Conservation (phyloP, 352 stramenopile genomes). For the Phytophthora brassicae region DNA sequence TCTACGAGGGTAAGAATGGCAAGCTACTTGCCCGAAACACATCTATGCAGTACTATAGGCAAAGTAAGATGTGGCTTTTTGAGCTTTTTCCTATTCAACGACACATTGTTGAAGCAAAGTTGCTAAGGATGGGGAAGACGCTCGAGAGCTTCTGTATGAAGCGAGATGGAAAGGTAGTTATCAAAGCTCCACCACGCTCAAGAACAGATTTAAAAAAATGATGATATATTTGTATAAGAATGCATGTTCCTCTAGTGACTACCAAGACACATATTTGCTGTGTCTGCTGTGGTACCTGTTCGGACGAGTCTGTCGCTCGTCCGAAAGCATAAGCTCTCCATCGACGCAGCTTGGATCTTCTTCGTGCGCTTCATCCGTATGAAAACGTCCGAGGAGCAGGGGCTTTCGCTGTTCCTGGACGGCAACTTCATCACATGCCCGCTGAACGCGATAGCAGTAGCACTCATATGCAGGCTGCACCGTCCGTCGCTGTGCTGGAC, state of each 20-base stretch:
- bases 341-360: too few relatives aligned
- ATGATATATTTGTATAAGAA: conserved; percentile 33
- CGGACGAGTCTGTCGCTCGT: conserved; percentile 21
- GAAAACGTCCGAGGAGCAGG: conserved; percentile 36
- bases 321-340: conserved; percentile 20
- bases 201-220: conserved; percentile 25
- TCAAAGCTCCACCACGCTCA: conserved; percentile 22
- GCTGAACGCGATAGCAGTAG: conserved; percentile 13
- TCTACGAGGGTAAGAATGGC: too few relatives aligned
- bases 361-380: conserved; percentile 29
- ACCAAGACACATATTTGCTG: conserved; percentile 23
- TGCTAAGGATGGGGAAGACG: too few relatives aligned
- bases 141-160: too few relatives aligned
- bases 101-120: conserved; percentile 1
- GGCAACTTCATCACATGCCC: conserved; percentile 19
- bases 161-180: conserved; percentile 24
- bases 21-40: conserved; percentile 12
- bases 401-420: conserved; percentile 31
- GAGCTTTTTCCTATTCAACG: conserved; percentile 1
- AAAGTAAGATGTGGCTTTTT: conserved; percentile 5
- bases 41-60: conserved; percentile 7
- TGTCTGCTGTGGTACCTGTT: conserved; percentile 40
- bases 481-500: not conserved
- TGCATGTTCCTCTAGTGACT: too few relatives aligned
- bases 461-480: conserved; percentile 15